Evolutionary conservation across 208 protist genomes (phyloP).

Genomic region (Leishmania aethiopica): DNA sequence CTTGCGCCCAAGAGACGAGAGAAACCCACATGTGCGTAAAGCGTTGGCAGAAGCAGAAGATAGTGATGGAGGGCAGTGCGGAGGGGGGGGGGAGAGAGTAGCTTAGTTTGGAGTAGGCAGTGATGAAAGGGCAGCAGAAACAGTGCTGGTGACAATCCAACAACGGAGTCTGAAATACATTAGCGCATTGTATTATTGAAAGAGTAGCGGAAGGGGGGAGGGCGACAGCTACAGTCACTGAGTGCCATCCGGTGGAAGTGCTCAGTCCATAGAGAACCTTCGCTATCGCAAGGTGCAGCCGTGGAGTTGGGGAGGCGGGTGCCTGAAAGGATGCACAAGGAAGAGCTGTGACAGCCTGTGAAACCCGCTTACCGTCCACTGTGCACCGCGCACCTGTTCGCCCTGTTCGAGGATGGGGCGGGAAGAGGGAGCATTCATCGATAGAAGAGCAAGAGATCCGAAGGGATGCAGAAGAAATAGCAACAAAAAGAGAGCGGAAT

Average conservation of each 20-base stretch:
- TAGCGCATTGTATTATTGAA: neutral
- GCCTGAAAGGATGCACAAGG: neutral
- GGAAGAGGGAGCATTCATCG: neutral
- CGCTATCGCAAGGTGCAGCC: neutral
- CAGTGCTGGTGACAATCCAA: neutral
- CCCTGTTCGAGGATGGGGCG: neutral
- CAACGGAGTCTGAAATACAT: neutral
- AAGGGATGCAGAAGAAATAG: neutral
- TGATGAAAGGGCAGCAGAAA: neutral
- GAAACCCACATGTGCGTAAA: neutral
- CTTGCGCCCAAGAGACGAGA: neutral
- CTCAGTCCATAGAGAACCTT: neutral
- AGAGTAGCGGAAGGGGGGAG: neutral
- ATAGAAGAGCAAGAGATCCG: neutral
- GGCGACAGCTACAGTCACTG: neutral
- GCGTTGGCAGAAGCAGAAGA: neutral
- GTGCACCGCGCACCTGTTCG: neutral
- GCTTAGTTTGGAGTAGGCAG: neutral
- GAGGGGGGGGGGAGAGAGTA: neutral
- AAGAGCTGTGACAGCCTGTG: neutral
- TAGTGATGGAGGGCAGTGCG: neutral
- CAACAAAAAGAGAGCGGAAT: conserved; percentile 3
- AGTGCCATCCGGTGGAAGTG: neutral
- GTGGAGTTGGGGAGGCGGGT: neutral
- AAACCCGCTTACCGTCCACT: neutral